Conservation (phyloP, 2,329 filamentous ascomycete genomes). For the Phyllosticta citriasiana region DNA sequence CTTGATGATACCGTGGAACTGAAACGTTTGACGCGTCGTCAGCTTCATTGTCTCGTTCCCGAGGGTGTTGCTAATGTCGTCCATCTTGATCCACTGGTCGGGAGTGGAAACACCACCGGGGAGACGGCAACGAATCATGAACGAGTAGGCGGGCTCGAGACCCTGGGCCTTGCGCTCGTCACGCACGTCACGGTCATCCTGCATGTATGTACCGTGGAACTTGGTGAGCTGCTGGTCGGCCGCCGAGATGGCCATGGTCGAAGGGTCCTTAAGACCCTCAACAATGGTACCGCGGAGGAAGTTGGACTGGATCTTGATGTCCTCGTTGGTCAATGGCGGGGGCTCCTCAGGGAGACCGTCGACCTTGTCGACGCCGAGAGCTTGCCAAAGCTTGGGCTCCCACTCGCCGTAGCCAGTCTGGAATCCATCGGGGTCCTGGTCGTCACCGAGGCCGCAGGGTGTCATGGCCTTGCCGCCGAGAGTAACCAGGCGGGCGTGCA, state of each 20-base stretch:
- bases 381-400: constrained; percentile 92
- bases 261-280: constrained; percentile 73
- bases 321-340: constrained; percentile 91
- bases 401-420: constrained; percentile 92
- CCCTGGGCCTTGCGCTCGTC: constrained; percentile 97
- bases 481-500: constrained; percentile 70
- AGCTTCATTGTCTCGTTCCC: constrained; percentile 99
- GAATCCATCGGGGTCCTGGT: constrained; percentile 92
- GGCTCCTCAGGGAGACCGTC: constrained; percentile 92
- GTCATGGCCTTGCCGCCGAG: constrained; percentile 72
- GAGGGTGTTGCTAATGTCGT: constrained; percentile 77
- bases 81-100: constrained; percentile 95
- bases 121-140: constrained; percentile 97
- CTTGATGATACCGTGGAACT: constrained; percentile 97
- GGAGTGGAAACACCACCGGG: constrained; percentile 84
- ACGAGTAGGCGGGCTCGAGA: constrained; percentile 94
- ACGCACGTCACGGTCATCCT: constrained; percentile 90
- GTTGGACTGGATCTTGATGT: constrained; percentile 93
- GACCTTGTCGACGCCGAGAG: constrained; percentile 87
- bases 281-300: constrained; percentile 90
- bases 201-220: constrained; percentile 99
- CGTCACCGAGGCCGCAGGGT: constrained; percentile 87
- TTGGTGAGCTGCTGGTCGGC: constrained; percentile 90
- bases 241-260: constrained; percentile 83
- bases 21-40: constrained; percentile 96